Percentiles rank a stretch among this genome's conserved stretches.
These are phyloP conservation scores for Colletotrichum sp. DNA, from an alignment of 2,329 filamentous ascomycete species.

Conservation along the genomic window DNA sequence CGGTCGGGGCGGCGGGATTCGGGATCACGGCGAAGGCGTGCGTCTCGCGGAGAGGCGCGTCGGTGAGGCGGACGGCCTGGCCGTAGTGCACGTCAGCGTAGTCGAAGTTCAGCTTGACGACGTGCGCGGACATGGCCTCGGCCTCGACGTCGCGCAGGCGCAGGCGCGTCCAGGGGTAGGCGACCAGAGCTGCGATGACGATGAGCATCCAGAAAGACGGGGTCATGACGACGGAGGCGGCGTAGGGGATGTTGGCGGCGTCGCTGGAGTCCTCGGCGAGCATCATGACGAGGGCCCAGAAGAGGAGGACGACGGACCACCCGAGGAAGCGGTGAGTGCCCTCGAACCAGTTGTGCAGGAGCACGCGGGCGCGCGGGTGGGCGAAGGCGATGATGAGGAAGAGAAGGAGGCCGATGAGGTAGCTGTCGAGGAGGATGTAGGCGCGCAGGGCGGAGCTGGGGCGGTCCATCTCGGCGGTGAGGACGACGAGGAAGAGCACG, in stretches of 20 bases:
- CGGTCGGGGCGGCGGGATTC: slow-evolving; percentile 40
- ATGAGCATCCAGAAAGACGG: slow-evolving; percentile 71
- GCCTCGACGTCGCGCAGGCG: slow-evolving; percentile 69
- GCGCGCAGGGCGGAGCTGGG: slow-evolving; percentile 47
- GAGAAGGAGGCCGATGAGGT: slow-evolving; percentile 62
- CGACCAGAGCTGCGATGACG: slow-evolving; percentile 66
- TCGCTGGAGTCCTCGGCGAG: slow-evolving; percentile 54
- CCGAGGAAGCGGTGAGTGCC: slow-evolving; percentile 73
- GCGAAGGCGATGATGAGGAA: slow-evolving; percentile 65
- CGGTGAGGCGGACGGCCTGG: slow-evolving; percentile 64
- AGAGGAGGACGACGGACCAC: slow-evolving; percentile 69
- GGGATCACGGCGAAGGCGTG: slow-evolving; percentile 80
- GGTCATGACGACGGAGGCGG: slow-evolving; percentile 38
- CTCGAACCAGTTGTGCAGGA: slow-evolving; percentile 73
- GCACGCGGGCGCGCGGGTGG: slow-evolving; percentile 66
- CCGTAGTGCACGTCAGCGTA: slow-evolving; percentile 64
- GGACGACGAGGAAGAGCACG: slow-evolving; percentile 42
- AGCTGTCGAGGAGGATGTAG: slow-evolving; percentile 50
- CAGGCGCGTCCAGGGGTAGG: slow-evolving; percentile 76
- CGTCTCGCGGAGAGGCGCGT: slow-evolving; percentile 70
- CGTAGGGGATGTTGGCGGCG: slow-evolving; percentile 35
- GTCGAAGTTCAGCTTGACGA: slow-evolving; percentile 72
- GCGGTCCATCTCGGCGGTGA: slow-evolving; percentile 24
- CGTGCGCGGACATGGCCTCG: slow-evolving; percentile 74
- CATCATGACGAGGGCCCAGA: slow-evolving; percentile 63